phyloP scores from a whole-genome alignment of 306 rosid genomes.

The Inga leiocalycina region DNA sequence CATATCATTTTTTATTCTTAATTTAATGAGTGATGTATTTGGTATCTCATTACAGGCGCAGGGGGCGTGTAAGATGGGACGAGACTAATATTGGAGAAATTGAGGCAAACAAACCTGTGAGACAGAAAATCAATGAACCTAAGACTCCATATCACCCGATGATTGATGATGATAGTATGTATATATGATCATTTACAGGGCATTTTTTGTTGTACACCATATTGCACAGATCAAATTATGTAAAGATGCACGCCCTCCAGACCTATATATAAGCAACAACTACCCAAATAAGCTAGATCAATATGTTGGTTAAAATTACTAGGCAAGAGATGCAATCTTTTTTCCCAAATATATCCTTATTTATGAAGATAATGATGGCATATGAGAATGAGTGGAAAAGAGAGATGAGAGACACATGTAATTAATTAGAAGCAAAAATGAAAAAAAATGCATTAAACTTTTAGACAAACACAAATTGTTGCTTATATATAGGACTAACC shows the following conservation, averaged over 20 bases:
- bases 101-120: constrained; percentile 95
- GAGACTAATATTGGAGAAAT: constrained; percentile 86
- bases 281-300: no score
- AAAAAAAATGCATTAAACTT: no score
- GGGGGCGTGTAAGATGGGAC: constrained; percentile 89
- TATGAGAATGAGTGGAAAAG: no score
- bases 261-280: no score
- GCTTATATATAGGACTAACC: no score
- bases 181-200: constrained; percentile 25
- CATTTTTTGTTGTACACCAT: constrained; percentile 11
- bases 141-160: constrained; percentile 97
- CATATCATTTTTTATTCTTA: constrained; percentile 11
- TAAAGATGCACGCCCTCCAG: background rate
- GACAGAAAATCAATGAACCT: constrained; percentile 99
- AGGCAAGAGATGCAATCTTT: no score
- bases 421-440: no score
- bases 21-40: constrained; percentile 14
- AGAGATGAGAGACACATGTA: no score
- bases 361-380: no score
- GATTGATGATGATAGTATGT: constrained; percentile 87
- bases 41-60: constrained; percentile 39
- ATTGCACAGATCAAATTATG: constrained; percentile 1
- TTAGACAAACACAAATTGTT: no score
- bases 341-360: no score
- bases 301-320: no score